Base-by-base conservation (phyloP, 73 alveolate species). In the Blepharisma stoltei region DNA sequence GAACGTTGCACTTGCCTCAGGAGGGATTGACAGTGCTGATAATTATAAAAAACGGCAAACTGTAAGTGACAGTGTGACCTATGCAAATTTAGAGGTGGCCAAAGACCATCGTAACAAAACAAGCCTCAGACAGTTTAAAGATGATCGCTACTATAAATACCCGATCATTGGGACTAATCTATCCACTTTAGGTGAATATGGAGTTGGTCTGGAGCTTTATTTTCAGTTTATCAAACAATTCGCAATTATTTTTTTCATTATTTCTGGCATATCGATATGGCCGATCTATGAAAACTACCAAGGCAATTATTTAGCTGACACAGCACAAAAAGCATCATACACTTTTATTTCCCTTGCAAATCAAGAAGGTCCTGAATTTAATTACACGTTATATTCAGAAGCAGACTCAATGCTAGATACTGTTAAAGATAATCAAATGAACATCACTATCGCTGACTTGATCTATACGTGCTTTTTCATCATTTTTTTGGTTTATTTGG, bases 201-300 rank as follows among this genome's bases (percentile, higher is more conserved):
- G 86, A 18, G 75, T 70, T n/a, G 86, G 86, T 6, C 55, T 79
- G 4, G 65, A 52, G 37, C 37, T 79, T 8, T 79, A 79, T 23
- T 69, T 79, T 46, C 18, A 32, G 11, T 70, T 79, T 4, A 27
- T 70, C 23, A 70, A 70, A 45, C 54, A 44, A 6, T 44, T 32
- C 4, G n/a, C 66, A 7, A n/a, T n/a, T 37, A n/a, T 47, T 23
- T 83, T 83, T 69, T 23, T 41, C 6, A 53, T 83, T 11, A 77
- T 83, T 76, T 52, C 83, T 49, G 43, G 60, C 8, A 47, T 83
- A 14, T 21, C 55, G 41, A 65, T 83, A 25, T 82, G 82, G 14
- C 71, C 82, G 8, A 54, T 83, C 18, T 37, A 21, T 47, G 76
- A 76, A 5, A 83, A 83, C 67, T 8, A 23, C 43, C 43, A 44